Evolutionary conservation across 176 grass and related monocot species (phyloP), one percentile per base, ranked within the genome.

Genomic region (Musa schizocarpa): DNA sequence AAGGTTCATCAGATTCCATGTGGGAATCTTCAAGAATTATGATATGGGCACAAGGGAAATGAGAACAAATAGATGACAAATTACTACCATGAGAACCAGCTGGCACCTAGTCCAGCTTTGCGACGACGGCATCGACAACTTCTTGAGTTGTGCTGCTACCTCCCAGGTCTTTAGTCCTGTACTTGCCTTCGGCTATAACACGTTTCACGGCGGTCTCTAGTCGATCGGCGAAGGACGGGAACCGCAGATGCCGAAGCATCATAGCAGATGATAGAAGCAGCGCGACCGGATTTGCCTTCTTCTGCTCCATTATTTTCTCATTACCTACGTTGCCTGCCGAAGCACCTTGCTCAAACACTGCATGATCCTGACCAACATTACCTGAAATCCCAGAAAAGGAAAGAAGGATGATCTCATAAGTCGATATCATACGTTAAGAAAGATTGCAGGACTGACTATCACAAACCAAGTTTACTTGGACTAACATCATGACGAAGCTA

Each of bases 191-290:
- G 59, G 84, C 73, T 72, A 99, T 90, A n/a, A 99, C 95, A 48
- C 65, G 50, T 82, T 91, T 91, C 25, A 94, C 88, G 9, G 90
- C 86, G 1, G 88, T 87, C 77, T 91, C 95, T 62, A 99, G 72
- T 50, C 95, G 78, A 65, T 99, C 95, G 0, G 95, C 90, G 14
- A 93, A 99, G 0, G 88, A 91, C 1, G 90, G 95, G 58, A 99
- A 93, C 71, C 84, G 95, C 81, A 99, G 85, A 77, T 98, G 95
- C 80, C 95, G 80, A 77, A 98, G 74, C 95, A 98, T 98, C 95
- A 98, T 98, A 0, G 95, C 84, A 2, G 95, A 98, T 9, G 95
- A 98, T 20, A 98, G 95, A 58, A 98, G 88, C 26, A 98, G 65
- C 3, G 90, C 95, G 59, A 99, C 84, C 1, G 90, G 95, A 71